Evolutionary conservation across 257 asterid species (phyloP).

Genomic region (Leonotis leonurus): DNA sequence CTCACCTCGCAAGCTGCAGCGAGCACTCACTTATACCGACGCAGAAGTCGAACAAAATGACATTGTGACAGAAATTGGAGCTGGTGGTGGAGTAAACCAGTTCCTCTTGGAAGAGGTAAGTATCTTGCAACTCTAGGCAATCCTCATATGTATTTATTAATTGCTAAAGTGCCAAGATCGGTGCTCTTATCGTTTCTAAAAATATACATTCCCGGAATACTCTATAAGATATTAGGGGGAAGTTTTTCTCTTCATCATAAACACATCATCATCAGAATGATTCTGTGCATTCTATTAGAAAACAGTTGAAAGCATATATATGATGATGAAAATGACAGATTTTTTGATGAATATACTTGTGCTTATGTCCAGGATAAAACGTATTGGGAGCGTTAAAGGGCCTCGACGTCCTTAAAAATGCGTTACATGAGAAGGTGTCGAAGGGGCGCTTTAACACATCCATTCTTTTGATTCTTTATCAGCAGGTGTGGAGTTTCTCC

Average conservation of each 20-base stretch:
- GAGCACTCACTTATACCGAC: slow-evolving; percentile 79
- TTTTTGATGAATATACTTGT: neutral
- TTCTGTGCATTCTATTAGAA: neutral
- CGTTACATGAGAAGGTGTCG: neutral
- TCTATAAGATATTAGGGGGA: no score
- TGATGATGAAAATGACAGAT: neutral
- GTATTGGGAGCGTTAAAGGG: slow-evolving; percentile 34
- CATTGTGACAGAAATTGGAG: slow-evolving; percentile 29
- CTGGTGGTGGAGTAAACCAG: slow-evolving; percentile 26
- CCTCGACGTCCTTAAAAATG: neutral
- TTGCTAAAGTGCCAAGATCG: neutral
- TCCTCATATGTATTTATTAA: neutral
- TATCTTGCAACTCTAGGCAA: neutral
- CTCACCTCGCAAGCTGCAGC: slow-evolving; percentile 66
- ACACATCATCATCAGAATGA: neutral
- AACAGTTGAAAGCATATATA: neutral
- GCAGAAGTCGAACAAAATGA: slow-evolving; percentile 70
- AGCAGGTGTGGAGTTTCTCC: slow-evolving; percentile 9
- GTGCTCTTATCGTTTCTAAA: neutral
- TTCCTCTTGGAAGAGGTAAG: slow-evolving; percentile 41
- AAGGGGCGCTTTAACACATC: neutral
- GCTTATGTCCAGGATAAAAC: slow-evolving; percentile 36
- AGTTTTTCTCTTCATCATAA: neutral
- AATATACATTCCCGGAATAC: no score
- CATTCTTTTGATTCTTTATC: slow-evolving; percentile 31